Evolutionary conservation across 805 yeast genomes (phyloP), one percentile per base, ranked within the genome.

Genomic region (Metschnikowia proteae): DNA sequence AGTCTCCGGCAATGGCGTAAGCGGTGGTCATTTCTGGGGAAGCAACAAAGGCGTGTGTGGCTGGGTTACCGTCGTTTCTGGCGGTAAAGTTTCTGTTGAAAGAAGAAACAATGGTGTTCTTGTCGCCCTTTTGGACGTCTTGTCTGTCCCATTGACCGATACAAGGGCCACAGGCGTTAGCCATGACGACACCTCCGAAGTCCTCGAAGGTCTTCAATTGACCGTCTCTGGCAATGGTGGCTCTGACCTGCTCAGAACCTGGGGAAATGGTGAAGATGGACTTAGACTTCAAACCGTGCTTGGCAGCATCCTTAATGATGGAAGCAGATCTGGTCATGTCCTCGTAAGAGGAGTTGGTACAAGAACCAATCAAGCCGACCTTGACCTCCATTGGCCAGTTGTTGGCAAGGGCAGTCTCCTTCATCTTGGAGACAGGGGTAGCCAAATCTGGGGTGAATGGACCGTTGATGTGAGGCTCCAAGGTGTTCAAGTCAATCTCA

Each of bases 151-250:
- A 92, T 79, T 92, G 97, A 65, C 98, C 98, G 67, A 91, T 91
- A 81, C 98, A 91, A 67, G 98, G 98, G 65, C 98, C 98, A 80
- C 98, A 92, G 51, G 98, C 98, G 68, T 92, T 92, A 53, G 98
- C 97, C 66, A 92, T 78, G 48, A 92, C 97, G 53, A 85, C 80
- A 68, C 96, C 98, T 60, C 97, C 97, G 62, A 86, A 87, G 64
- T 88, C 89, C 66, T 84, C 83, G 73, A 92, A 90, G 59, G 94
- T 86, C 60, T 85, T 77, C 60, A 92, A 82, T 70, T 87, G 85
- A 54, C 98, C 97, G 70, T 92, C 98, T 72, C 96, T 86, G 68
- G 86, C 97, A 69, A 92, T 92, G 57, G 98, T 92, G 57, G 98
- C 97, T 76, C 98, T 88, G 60, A 92, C 87, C 77, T 92, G 97